Evolutionary conservation across 192 early-diverging fungal genomes (phyloP).

Genomic region (Dimargaris verticillata): DNA sequence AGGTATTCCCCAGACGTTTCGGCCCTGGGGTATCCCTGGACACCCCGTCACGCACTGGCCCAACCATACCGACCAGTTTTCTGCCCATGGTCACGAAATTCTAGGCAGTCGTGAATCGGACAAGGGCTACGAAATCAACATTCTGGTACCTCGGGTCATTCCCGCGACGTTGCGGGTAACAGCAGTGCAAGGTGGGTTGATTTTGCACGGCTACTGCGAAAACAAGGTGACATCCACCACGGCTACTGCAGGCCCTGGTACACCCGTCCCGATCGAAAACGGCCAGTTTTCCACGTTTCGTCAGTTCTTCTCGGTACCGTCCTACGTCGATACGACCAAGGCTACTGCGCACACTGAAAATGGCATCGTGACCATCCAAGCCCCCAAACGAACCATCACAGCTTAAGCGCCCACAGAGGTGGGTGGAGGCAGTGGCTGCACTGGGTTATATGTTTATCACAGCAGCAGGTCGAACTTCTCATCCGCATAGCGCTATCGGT

Average conservation of each 20-base stretch:
- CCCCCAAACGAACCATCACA: not conserved
- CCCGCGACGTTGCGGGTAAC: slow-evolving; percentile 9
- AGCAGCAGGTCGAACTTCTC: no score
- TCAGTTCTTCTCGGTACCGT: slow-evolving; percentile 2
- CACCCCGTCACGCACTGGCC: not conserved
- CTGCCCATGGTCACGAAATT: not conserved
- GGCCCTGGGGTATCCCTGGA: slow-evolving; percentile 3
- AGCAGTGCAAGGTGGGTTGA: slow-evolving; percentile 6
- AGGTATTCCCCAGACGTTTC: slow-evolving; percentile 5
- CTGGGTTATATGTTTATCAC: no score
- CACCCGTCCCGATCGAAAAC: not conserved
- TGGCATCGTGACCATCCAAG: slow-evolving; percentile 8
- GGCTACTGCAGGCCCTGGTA: not conserved
- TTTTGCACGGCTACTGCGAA: slow-evolving; percentile 2
- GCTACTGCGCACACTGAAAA: slow-evolving; percentile 6
- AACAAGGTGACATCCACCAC: not conserved
- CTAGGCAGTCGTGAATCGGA: not conserved
- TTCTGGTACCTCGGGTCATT: slow-evolving; percentile 6
- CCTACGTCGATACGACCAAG: slow-evolving; percentile 6
- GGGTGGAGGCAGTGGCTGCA: no score
- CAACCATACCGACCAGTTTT: not conserved
- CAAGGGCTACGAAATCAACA: not conserved
- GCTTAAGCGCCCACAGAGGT: not conserved
- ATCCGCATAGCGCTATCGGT: no score
- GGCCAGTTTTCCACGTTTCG: not conserved